Conservation (phyloP, 2,329 filamentous ascomycete species). For the Curvularia hawaiiensis region DNA sequence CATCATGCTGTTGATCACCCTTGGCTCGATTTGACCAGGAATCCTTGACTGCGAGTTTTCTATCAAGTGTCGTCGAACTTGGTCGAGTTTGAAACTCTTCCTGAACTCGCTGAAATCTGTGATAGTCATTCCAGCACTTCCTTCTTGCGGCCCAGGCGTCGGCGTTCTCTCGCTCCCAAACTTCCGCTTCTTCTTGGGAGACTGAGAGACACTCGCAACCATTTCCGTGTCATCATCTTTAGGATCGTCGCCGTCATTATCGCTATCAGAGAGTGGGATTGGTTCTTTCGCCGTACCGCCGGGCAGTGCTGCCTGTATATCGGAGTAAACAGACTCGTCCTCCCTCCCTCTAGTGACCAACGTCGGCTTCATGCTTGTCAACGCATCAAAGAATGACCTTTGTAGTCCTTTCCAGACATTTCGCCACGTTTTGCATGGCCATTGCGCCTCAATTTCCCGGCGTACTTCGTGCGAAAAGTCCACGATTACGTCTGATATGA, state of each 20-base stretch:
- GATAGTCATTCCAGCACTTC: too few relatives aligned
- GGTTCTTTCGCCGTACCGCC: slow-evolving; percentile 21
- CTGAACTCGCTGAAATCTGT: slow-evolving; percentile 8
- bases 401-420: slow-evolving; percentile 54
- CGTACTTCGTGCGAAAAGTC: slow-evolving; percentile 61
- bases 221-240: neutral
- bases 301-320: slow-evolving; percentile 2
- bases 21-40: slow-evolving; percentile 34
- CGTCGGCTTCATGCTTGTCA: slow-evolving; percentile 38
- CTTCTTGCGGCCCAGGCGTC: neutral
- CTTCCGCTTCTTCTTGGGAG: slow-evolving; percentile 39
- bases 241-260: slow-evolving; percentile 19
- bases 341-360: slow-evolving; percentile 16
- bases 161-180: neutral
- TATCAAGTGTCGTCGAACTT: slow-evolving; percentile 33
- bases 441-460: slow-evolving; percentile 59
- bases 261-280: slow-evolving; percentile 26
- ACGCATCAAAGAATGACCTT: slow-evolving; percentile 56
- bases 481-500: slow-evolving; percentile 65
- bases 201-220: slow-evolving; percentile 2
- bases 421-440: slow-evolving; percentile 48
- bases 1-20: slow-evolving; percentile 10
- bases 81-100: slow-evolving; percentile 37
- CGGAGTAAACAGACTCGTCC: slow-evolving; percentile 21
- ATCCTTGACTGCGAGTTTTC: slow-evolving; percentile 37